Evolutionary conservation across 805 yeast species (phyloP).

Genomic region (Wickerhamomyces tratensis): DNA sequence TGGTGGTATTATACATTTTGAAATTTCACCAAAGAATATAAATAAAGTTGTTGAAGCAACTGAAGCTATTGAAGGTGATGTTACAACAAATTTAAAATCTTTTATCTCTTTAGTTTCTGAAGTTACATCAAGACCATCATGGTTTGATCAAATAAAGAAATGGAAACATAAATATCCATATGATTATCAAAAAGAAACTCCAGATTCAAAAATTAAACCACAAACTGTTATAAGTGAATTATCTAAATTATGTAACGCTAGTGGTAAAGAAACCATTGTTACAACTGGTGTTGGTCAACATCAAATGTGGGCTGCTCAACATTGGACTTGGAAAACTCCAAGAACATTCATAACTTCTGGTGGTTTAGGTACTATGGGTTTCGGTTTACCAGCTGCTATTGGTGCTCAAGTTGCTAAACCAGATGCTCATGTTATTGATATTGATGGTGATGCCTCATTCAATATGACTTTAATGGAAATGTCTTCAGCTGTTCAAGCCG

Average conservation of each 20-base stretch:
- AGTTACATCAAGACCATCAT: conserved; percentile 62
- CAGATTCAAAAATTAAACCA: conserved; percentile 77
- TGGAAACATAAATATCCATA: conserved; percentile 91
- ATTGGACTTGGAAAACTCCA: conserved; percentile 89
- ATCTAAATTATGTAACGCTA: conserved; percentile 55
- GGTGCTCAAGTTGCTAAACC: conserved; percentile 98
- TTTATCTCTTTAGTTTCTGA: conserved; percentile 63
- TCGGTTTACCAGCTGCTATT: conserved; percentile 93
- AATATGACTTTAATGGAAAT: conserved; percentile 94
- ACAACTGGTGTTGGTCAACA: conserved; percentile 99
- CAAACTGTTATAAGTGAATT: conserved; percentile 83
- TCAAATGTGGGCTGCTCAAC: conserved; percentile 99
- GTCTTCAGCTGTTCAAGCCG: conserved; percentile 89
- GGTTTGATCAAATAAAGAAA: conserved; percentile 64
- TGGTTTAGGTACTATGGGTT: conserved; percentile 99
- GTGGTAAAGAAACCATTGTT: conserved; percentile 68
- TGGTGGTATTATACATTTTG: conserved; percentile 97
- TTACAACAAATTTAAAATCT: conserved; percentile 61
- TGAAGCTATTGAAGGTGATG: conserved; percentile 96
- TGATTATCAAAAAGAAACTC: conserved; percentile 70
- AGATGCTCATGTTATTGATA: conserved; percentile 89
- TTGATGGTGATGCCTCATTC: conserved; percentile 99
- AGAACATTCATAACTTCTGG: conserved; percentile 96
- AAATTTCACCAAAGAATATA: conserved; percentile 92
- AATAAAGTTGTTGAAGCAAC: conserved; percentile 96